These are phyloP conservation scores for Solanum bukasovii DNA, from an alignment of 257 asterid species.

Conservation along the genomic window DNA sequence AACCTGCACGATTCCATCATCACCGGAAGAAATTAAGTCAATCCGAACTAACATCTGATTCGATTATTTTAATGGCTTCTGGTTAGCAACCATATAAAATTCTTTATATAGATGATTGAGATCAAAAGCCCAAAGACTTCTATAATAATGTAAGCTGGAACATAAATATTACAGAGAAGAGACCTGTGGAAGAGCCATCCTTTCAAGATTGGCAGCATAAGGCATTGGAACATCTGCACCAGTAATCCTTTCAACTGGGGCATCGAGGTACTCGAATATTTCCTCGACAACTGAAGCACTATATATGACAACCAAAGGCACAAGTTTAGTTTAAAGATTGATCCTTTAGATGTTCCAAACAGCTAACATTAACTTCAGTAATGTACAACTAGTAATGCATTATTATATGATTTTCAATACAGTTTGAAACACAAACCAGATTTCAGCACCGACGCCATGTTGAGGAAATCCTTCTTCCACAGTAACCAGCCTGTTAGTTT, in stretches of 20 bases:
- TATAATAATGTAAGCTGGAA: neutral
- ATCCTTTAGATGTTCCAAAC: neutral
- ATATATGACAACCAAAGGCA: neutral
- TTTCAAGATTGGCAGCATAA: constrained; percentile 57
- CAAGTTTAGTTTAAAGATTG: neutral
- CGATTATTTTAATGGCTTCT: neutral
- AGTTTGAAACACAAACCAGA: constrained; percentile 31
- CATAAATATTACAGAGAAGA: neutral
- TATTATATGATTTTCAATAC: neutral
- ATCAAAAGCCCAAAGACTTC: neutral
- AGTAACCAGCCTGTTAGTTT: constrained; percentile 76
- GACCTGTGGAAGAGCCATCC: constrained; percentile 59
- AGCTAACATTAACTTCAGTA: neutral
- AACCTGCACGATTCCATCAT: neutral
- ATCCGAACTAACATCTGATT: neutral
- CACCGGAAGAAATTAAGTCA: neutral
- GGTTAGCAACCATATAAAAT: neutral
- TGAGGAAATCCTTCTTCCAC: constrained; percentile 84
- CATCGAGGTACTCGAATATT: constrained; percentile 52
- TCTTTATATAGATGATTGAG: neutral
- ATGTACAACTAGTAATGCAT: neutral
- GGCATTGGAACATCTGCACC: constrained; percentile 73
- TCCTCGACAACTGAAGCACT: constrained; percentile 55
- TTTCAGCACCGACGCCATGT: constrained; percentile 88
- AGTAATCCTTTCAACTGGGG: constrained; percentile 54